Base-by-base conservation (phyloP, 2,329 filamentous ascomycete species). In the Akanthomyces lecanii region DNA sequence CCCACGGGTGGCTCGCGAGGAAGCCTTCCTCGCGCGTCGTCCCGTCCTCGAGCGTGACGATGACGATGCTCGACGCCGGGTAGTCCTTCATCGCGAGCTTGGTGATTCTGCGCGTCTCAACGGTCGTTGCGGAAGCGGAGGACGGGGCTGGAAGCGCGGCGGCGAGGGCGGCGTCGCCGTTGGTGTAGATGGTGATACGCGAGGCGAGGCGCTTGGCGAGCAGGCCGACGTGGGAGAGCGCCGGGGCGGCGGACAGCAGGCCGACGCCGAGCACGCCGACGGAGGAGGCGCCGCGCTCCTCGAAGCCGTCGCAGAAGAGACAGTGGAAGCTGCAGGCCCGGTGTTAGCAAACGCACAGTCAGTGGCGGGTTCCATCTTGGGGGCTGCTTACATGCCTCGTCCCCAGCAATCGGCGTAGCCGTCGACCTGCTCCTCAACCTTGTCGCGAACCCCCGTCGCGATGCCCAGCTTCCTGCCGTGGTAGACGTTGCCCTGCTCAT, bases 281-380 rank as follows among this genome's bases (percentile, higher is more conserved):
- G 0, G 79, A 79, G 0, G 73, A 67, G 3, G 72, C 69, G 2
- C 81, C 82, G 16, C 79, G 76, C 57, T 86, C 81, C 65, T 88
- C 85, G 69, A 78, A 87, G 5, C 85, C 85, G 65, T 86, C 78
- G 70, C 84, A 87, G 67, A 82, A 85, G 1, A 87, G 76, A 66
- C 84, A 87, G 67, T 86, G 83, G 66, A 83, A 86, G 51, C 78
- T 62, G 23, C 11, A 21, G 16, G 21, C 21, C 21, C 21, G 21
- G 21, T 21, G 21, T 21, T 21, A 21, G 21, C 21, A 21, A 21
- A 21, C 21, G 21, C 21, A 21, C 21, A 21, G 21, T 21, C 21
- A 21, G 21, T 21, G 21, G 21, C 21, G 21, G 21, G 21, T 21
- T 21, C 21, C 21, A 21, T 21, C 21, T 21, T 21, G 21, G 21